Percentiles rank a stretch among this genome's conserved stretches.
Conservation (phyloP, 106 monocot genomes). For the Apostasia ramifera region DNA sequence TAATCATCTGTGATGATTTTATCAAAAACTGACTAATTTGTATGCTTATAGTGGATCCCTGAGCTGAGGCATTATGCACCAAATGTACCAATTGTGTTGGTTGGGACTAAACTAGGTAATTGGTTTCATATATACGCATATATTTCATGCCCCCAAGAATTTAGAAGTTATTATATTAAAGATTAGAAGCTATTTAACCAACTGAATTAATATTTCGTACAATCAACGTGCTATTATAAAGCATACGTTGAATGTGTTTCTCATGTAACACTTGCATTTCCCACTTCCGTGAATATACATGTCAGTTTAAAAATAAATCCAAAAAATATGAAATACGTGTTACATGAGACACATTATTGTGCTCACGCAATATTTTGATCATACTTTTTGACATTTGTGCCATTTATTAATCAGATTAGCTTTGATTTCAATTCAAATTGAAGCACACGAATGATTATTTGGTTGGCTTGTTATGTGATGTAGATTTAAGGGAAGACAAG, state of each 20-base stretch:
- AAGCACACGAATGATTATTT: background rate
- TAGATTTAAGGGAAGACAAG: slow-evolving; percentile 78
- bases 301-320: background rate
- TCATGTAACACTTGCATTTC: no score
- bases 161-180: background rate
- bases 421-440: background rate
- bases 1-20: background rate
- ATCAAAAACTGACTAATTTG: background rate
- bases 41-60: slow-evolving; percentile 49
- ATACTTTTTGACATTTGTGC: no score
- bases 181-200: no score
- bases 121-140: background rate
- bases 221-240: no score
- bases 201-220: no score
- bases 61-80: slow-evolving; percentile 79
- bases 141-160: background rate
- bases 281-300: no score
- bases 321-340: background rate
- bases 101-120: slow-evolving; percentile 70
- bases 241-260: no score
- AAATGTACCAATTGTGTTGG: slow-evolving; percentile 61
- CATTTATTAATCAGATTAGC: background rate
- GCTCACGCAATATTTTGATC: no score
- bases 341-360: background rate
- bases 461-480: slow-evolving; percentile 1